These are phyloP conservation scores for Ceratocystis colombiana DNA, from an alignment of 2,329 filamentous ascomycete genomes.

Conservation along the genomic window DNA sequence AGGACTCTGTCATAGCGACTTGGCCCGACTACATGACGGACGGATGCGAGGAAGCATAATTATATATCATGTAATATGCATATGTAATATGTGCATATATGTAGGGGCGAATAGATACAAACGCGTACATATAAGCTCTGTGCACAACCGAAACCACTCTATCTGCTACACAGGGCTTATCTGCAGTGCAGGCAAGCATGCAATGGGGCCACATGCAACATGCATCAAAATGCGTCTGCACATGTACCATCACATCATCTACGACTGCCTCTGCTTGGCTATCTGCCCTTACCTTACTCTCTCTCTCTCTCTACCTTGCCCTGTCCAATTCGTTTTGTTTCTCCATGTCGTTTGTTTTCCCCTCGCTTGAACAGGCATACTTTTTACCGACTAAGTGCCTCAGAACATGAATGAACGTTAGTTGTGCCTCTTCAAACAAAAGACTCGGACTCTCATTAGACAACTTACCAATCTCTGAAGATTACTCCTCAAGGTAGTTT, in stretches of 20 bases:
- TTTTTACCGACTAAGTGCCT: background rate
- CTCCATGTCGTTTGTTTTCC: background rate
- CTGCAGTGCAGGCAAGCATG: background rate
- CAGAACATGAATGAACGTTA: background rate
- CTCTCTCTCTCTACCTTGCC: background rate
- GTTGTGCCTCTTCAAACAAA: too few species aligned
- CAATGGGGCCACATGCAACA: background rate
- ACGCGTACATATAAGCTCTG: background rate
- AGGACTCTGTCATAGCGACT: background rate
- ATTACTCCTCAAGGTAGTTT: background rate
- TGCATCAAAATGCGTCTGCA: background rate
- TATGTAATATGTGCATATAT: slow-evolving; percentile 5
- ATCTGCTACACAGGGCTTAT: background rate
- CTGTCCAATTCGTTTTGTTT: background rate
- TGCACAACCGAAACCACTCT: background rate
- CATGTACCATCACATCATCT: slow-evolving; percentile 8
- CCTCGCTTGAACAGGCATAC: background rate
- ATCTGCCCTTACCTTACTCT: background rate
- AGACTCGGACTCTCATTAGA: too few species aligned
- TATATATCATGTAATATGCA: background rate
- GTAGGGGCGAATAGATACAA: background rate
- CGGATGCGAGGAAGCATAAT: too few species aligned
- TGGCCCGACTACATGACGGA: too few species aligned
- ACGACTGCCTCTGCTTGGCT: background rate
- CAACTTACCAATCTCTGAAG: too few species aligned